phyloP scores from a whole-genome alignment of 2,329 filamentous ascomycete species.

The Nemania diffusa region DNA sequence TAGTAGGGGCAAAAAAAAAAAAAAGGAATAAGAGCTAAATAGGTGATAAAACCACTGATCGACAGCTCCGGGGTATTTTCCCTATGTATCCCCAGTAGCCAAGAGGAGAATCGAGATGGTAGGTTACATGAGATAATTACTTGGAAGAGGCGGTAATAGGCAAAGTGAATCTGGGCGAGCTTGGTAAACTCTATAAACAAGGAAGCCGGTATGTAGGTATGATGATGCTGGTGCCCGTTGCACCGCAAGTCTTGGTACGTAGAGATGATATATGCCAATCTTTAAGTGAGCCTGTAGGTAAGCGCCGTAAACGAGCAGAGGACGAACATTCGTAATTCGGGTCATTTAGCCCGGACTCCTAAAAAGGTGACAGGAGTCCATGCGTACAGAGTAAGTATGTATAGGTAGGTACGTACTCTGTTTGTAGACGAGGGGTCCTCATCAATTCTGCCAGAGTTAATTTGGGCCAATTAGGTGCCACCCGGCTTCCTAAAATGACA shows the following conservation, averaged over 20 bases:
- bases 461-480: constrained; percentile 21
- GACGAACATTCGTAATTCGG: not conserved
- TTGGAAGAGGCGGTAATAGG: not conserved
- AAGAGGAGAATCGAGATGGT: not conserved
- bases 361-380: not conserved
- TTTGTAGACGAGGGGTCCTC: not conserved
- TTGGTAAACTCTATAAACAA: not conserved
- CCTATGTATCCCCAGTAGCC: not conserved
- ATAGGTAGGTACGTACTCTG: not conserved
- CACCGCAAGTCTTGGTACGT: not conserved
- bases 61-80: not conserved
- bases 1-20: not conserved
- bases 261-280: not conserved
- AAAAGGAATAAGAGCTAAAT: not conserved
- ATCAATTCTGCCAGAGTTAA: not conserved
- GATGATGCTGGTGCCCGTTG: not conserved
- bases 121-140: not conserved
- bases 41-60: not conserved
- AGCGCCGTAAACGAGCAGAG: not conserved
- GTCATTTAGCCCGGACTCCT: constrained; percentile 5
- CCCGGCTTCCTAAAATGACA: constrained; percentile 23
- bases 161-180: too few relatives aligned
- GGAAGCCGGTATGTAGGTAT: not conserved
- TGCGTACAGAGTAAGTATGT: not conserved
- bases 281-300: not conserved